A percentile compares a stretch with the other conserved stretches of the same genome.
Evolutionary conservation across 805 yeast genomes (phyloP).

Genomic region (Candida krabiensis): DNA sequence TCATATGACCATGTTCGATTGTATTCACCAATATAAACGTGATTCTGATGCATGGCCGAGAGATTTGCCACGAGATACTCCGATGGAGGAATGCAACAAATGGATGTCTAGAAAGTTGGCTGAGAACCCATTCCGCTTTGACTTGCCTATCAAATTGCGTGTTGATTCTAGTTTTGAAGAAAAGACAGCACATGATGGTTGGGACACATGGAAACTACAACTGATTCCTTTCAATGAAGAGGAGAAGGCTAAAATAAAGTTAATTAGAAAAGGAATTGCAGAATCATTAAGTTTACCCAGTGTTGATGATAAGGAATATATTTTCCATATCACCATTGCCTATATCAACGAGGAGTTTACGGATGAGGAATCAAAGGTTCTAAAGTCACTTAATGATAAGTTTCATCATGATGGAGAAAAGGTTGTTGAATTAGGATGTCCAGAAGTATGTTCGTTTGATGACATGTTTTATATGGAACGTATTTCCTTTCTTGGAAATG

Average conservation of each 20-base stretch:
- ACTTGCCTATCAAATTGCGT: conserved; percentile 15
- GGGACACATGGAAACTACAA: conserved; percentile 21
- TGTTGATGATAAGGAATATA: conserved; percentile 6
- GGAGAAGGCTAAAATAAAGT: conserved; percentile 11
- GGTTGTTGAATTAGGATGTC: conserved; percentile 14
- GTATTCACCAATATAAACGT: conserved; percentile 17
- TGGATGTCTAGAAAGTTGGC: conserved; percentile 14
- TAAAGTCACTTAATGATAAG: conserved; percentile 9
- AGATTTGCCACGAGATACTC: conserved; percentile 11
- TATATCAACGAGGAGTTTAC: conserved; percentile 17
- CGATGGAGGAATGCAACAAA: conserved; percentile 16
- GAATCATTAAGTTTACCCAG: conserved; percentile 6
- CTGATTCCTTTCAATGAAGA: conserved; percentile 12
- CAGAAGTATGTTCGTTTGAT: conserved; percentile 18
- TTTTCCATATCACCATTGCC: conserved; percentile 20
- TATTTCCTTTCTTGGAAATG: conserved; percentile 7
- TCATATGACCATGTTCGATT: conserved; percentile 20
- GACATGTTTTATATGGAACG: conserved; percentile 22
- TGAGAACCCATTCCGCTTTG: conserved; percentile 6
- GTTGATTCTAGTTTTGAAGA: conserved; percentile 12
- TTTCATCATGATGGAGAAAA: conserved; percentile 8
- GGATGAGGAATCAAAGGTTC: conserved; percentile 13
- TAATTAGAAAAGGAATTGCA: conserved; percentile 12
- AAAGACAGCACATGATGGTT: conserved; percentile 11
- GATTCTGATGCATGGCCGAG: conserved; percentile 17